phyloP scores from a whole-genome alignment of 2,329 filamentous ascomycete genomes.

The Celoporthe dispersa region DNA sequence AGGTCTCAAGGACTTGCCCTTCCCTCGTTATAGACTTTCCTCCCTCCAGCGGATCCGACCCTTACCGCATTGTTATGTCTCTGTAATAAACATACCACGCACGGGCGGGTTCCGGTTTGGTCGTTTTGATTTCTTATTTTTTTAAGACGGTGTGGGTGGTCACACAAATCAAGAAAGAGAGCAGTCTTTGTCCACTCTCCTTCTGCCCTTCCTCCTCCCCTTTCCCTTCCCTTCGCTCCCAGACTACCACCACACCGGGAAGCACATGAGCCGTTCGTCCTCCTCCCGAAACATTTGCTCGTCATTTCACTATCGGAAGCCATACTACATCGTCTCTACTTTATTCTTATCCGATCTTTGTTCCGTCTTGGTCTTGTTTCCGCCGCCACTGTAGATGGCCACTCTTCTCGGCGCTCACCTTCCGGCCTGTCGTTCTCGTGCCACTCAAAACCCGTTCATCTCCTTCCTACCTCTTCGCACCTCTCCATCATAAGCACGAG shows the following conservation, averaged over 20 bases:
- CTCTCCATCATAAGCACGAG: background rate
- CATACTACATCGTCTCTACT: conserved; percentile 25
- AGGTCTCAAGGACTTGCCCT: background rate
- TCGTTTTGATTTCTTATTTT: background rate
- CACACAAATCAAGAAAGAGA: background rate
- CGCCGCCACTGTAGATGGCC: conserved; percentile 14
- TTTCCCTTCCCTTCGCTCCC: background rate
- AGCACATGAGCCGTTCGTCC: background rate
- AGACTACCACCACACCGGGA: background rate
- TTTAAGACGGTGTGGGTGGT: background rate
- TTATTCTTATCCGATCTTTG: conserved; percentile 1
- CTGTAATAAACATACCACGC: conserved; percentile 18
- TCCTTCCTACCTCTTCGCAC: conserved; percentile 1
- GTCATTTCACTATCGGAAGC: conserved; percentile 19
- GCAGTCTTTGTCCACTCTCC: background rate
- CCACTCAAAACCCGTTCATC: conserved; percentile 3
- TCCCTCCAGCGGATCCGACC: background rate
- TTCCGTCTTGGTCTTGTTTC: conserved; percentile 17
- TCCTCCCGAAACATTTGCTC: conserved; percentile 14
- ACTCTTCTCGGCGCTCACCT: conserved; percentile 3
- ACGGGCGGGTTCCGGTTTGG: conserved; percentile 20
- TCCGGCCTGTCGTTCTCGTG: conserved; percentile 15
- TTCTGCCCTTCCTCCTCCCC: background rate
- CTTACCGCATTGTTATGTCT: conserved; percentile 16
- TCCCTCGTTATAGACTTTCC: conserved; percentile 5